Percentiles rank a stretch among this genome's conserved stretches.
phyloP scores from a whole-genome alignment of 805 yeast species.

The Vanderwaltozyma yarrowii region DNA sequence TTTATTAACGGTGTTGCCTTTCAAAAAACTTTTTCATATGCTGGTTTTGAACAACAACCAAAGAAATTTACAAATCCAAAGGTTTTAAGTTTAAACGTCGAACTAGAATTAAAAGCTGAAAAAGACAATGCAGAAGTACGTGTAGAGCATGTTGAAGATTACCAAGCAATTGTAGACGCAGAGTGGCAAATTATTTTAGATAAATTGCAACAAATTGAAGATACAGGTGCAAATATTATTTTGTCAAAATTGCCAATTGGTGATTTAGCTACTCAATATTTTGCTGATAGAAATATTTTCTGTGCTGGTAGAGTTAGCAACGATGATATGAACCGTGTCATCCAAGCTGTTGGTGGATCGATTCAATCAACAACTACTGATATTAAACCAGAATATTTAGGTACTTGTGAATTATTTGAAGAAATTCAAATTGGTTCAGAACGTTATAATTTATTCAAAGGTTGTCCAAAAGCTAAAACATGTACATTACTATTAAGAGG shows the following conservation, averaged over 20 bases:
- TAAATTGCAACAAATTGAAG: slow-evolving; percentile 73
- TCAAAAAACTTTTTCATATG: slow-evolving; percentile 93
- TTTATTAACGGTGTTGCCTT: slow-evolving; percentile 93
- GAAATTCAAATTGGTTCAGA: slow-evolving; percentile 95
- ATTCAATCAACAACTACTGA: slow-evolving; percentile 72
- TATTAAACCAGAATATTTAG: slow-evolving; percentile 60
- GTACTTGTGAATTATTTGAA: slow-evolving; percentile 77
- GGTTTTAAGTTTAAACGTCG: slow-evolving; percentile 78
- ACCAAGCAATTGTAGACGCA: slow-evolving; percentile 97
- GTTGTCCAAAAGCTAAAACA: slow-evolving; percentile 86
- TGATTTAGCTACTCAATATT: slow-evolving; percentile 96
- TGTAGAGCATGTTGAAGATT: slow-evolving; percentile 85
- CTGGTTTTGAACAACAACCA: slow-evolving; percentile 99
- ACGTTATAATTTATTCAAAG: slow-evolving; percentile 85
- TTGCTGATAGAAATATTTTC: slow-evolving; percentile 91
- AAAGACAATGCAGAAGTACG: slow-evolving; percentile 98
- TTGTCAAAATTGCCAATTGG: slow-evolving; percentile 94
- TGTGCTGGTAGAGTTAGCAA: slow-evolving; percentile 92
- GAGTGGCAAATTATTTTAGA: slow-evolving; percentile 91
- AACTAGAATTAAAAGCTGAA: slow-evolving; percentile 93
- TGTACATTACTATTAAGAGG: slow-evolving; percentile 92
- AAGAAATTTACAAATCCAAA: slow-evolving; percentile 72
- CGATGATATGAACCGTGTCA: slow-evolving; percentile 88
- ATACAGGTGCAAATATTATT: slow-evolving; percentile 85
- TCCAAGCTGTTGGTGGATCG: slow-evolving; percentile 88